These are phyloP conservation scores for Sextonia rubra DNA, from an alignment of 164 flowering plant genomes.

Conservation along the genomic window DNA sequence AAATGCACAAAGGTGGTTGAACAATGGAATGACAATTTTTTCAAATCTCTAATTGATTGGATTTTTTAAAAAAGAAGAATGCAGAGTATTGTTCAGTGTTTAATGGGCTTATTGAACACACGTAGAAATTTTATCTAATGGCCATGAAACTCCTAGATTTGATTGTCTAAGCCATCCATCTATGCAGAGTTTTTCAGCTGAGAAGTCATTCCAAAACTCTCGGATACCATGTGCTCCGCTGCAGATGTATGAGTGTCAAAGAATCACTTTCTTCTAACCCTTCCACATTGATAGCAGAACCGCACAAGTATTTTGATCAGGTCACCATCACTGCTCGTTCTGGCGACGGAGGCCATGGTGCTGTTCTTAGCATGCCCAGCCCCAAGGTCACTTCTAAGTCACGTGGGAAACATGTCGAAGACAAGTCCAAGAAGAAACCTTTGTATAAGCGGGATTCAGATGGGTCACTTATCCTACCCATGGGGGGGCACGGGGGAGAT, in stretches of 20 bases:
- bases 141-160: too few species aligned
- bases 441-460: slow-evolving; percentile 69
- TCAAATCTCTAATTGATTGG: too few species aligned
- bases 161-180: too few species aligned
- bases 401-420: slow-evolving; percentile 39
- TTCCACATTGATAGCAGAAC: slow-evolving; percentile 47
- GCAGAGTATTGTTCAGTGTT: too few species aligned
- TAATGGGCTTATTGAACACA: too few species aligned
- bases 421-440: slow-evolving; percentile 37
- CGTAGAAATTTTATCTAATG: too few species aligned
- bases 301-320: slow-evolving; percentile 91
- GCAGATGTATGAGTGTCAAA: slow-evolving; percentile 42
- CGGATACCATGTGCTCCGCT: slow-evolving; percentile 5
- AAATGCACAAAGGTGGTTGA: too few species aligned
- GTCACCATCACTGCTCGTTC: slow-evolving; percentile 82
- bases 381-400: slow-evolving; percentile 37
- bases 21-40: too few species aligned
- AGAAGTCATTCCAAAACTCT: slow-evolving; percentile 5
- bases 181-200: slow-evolving; percentile 22
- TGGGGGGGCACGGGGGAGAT: slow-evolving; percentile 96
- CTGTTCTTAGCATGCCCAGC: slow-evolving; percentile 62
- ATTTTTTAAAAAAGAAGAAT: too few species aligned
- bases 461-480: slow-evolving; percentile 84
- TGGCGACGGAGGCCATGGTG: slow-evolving; percentile 98
- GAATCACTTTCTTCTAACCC: slow-evolving; percentile 38